Evolutionary conservation across 306 rosid genomes (phyloP), one percentile per base, ranked within the genome.

Genomic region (Prunus campanulata): DNA sequence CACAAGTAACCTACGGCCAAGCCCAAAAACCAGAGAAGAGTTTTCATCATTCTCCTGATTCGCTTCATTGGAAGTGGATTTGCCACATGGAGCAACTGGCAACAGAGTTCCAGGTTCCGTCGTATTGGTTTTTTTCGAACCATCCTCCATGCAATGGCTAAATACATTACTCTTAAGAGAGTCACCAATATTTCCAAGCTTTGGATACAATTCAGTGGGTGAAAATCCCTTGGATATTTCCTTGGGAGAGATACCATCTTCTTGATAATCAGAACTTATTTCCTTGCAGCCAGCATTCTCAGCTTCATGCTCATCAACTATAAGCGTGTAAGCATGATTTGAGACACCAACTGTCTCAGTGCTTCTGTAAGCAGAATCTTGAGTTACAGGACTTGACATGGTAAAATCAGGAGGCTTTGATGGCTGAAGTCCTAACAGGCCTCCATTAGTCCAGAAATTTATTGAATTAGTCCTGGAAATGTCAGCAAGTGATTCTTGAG

Each of bases 381-480:
- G 86, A 63, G 70, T 77, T 64, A 72, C 70, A 77, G 90, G 80
- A 79, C 78, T 86, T 77, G 97, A 61, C 85, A 77, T 66, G 52
- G 78, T 35, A 77, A 88, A 92, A 79, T 88, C 93, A 61, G 97
- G 92, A 77, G 99, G 97, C 79, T 95, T 95, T 71, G 97, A 90
- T 72, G 99, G 99, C 83, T 90, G 88, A 78, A 95, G 99, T 84
- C 99, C 99, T 77, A 95, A 81, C 52, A 95, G 84, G 81, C 97
- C 97, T 83, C 99, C 99, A 77, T 95, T 95, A 57, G 99, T 95
- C 99, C 97, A 95, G 84, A 95, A 85, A 57, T 82, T 84, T 66
- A 87, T 84, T 52, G 97, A 78, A 85, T 75, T 79, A 83, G 76
- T 85, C 74, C 85, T 70, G 27, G 87, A 80, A 79, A 87, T 57